phyloP scores from a whole-genome alignment of 495 filamentous ascomycete species.

The Lasiosphaeria hispida region DNA sequence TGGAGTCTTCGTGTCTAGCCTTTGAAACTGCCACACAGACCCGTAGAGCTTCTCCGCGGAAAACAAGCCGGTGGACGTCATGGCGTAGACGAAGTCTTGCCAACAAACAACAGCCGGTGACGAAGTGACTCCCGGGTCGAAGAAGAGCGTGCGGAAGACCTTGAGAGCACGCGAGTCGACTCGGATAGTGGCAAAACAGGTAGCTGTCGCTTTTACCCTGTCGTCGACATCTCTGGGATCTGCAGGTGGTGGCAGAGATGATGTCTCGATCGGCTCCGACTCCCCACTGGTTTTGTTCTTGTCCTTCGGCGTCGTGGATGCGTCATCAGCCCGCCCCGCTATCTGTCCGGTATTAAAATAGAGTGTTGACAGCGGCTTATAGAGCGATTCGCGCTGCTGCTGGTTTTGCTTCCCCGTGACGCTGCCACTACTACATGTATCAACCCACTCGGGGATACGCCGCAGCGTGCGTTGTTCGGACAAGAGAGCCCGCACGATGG shows the following conservation, averaged over 20 bases:
- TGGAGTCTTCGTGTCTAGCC: constrained; percentile 33
- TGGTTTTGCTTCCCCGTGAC: constrained; percentile 9
- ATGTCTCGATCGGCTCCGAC: no score
- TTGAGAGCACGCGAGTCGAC: constrained; percentile 42
- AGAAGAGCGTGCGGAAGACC: constrained; percentile 28
- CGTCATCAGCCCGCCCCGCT: no score
- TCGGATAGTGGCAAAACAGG: constrained; percentile 17
- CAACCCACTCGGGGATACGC: constrained; percentile 16
- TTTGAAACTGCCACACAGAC: constrained; percentile 51
- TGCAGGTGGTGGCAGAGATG: neutral
- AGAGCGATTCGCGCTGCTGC: neutral
- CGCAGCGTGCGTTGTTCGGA: constrained; percentile 31
- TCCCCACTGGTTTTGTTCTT: no score
- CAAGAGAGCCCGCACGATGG: constrained; percentile 9
- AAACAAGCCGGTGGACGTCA: constrained; percentile 46
- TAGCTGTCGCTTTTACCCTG: neutral
- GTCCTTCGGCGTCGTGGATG: no score
- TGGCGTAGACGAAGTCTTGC: constrained; percentile 54
- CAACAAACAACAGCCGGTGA: constrained; percentile 45
- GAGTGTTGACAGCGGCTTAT: no score
- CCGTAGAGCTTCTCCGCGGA: constrained; percentile 50
- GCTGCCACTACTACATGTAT: constrained; percentile 19
- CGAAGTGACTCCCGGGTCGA: constrained; percentile 17
- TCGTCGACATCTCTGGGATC: neutral
- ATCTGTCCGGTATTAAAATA: no score